These are phyloP conservation scores for Fusarium kyushuense DNA, from an alignment of 2,329 filamentous ascomycete genomes.

Conservation along the genomic window DNA sequence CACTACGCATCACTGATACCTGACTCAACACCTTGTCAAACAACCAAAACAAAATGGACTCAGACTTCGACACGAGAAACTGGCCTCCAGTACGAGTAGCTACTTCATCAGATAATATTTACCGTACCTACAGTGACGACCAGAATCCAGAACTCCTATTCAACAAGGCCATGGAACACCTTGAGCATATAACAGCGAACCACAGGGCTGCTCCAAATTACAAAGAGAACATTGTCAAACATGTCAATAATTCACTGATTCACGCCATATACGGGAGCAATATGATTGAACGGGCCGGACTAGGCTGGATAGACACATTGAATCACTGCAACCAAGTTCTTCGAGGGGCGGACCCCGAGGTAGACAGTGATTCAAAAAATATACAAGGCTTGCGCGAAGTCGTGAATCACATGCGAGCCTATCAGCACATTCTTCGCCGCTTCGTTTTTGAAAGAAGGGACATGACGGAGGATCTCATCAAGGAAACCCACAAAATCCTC, in stretches of 20 bases:
- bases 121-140: slow-evolving; percentile 11
- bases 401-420: slow-evolving; percentile 42
- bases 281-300: slow-evolving; percentile 41
- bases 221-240: slow-evolving; percentile 16
- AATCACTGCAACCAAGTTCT: slow-evolving; percentile 36
- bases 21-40: neutral
- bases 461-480: slow-evolving; percentile 39
- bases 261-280: slow-evolving; percentile 47
- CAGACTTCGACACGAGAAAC: neutral
- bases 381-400: slow-evolving; percentile 38
- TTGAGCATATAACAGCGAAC: neutral
- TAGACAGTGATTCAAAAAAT: neutral
- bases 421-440: slow-evolving; percentile 26
- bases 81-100: slow-evolving; percentile 5
- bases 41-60: neutral
- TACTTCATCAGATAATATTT: slow-evolving; percentile 11
- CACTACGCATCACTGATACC: neutral
- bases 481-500: slow-evolving; percentile 37
- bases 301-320: slow-evolving; percentile 30
- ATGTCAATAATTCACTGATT: slow-evolving; percentile 30
- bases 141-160: slow-evolving; percentile 29
- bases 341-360: neutral
- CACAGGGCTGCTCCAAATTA: neutral
- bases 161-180: slow-evolving; percentile 14
- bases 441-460: slow-evolving; percentile 19